phyloP scores from a whole-genome alignment of 2,329 filamentous ascomycete species.

The Alternaria longipes region DNA sequence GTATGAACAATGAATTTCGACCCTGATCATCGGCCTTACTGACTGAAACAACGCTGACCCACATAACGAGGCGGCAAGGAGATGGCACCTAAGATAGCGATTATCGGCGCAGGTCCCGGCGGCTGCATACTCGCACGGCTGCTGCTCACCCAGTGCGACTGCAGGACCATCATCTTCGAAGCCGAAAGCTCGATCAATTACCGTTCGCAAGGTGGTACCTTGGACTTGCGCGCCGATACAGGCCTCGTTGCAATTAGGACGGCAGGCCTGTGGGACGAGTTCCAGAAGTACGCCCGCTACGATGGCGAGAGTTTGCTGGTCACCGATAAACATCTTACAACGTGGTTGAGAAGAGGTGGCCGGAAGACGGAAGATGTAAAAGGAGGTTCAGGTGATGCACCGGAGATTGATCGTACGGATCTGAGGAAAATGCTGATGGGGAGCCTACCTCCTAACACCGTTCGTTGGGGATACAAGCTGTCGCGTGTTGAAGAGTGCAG shows the following conservation, averaged over 20 bases:
- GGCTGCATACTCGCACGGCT: conserved; percentile 64
- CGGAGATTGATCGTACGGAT: conserved; percentile 38
- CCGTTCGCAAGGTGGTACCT: conserved; percentile 55
- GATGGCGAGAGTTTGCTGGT: conserved; percentile 56
- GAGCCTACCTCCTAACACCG: conserved; percentile 31
- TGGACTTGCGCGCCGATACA: conserved; percentile 63
- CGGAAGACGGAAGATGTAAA: conserved; percentile 15
- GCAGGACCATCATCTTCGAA: conserved; percentile 62
- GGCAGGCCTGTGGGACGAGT: conserved; percentile 61
- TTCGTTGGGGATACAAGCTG: conserved; percentile 38
- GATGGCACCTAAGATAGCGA: conserved; percentile 46
- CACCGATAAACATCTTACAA: conserved; percentile 49
- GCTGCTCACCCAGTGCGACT: conserved; percentile 54
- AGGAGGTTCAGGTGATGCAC: conserved; percentile 28
- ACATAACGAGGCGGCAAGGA: background rate
- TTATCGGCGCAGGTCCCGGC: conserved; percentile 53
- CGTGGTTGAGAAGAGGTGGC: conserved; percentile 30
- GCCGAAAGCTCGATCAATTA: conserved; percentile 35
- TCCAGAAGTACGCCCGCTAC: conserved; percentile 53
- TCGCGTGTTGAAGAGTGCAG: conserved; percentile 24
- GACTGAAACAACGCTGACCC: background rate
- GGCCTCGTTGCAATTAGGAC: conserved; percentile 62
- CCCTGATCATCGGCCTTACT: background rate
- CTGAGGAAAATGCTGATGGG: conserved; percentile 34
- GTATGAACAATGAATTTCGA: background rate